Evolutionary conservation across 345 rosid species (phyloP).

Genomic region (Pistacia atlantica): DNA sequence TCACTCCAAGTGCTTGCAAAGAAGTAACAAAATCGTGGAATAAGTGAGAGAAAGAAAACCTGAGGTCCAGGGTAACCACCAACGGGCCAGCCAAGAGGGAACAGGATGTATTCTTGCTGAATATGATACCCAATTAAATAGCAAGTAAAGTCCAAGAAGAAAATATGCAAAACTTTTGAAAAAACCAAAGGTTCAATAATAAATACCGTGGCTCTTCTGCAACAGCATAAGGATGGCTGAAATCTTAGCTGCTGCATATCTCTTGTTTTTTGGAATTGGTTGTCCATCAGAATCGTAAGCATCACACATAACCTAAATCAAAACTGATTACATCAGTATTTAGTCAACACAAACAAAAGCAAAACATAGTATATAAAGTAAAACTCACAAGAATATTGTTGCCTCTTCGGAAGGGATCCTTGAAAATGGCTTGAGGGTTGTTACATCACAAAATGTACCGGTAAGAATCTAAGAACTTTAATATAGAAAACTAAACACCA

Average conservation of each 20-base stretch:
- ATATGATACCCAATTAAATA: constrained; percentile 59
- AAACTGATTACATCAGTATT: neutral
- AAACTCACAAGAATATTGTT: constrained; percentile 79
- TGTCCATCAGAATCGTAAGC: constrained; percentile 89
- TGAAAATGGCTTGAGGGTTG: constrained; percentile 96
- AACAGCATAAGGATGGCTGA: constrained; percentile 63
- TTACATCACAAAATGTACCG: constrained; percentile 1
- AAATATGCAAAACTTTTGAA: neutral
- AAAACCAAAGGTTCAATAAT: neutral
- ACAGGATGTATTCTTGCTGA: constrained; percentile 88
- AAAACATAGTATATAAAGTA: constrained; percentile 9
- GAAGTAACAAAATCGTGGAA: neutral
- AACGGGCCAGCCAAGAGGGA: constrained; percentile 92
- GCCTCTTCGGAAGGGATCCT: constrained; percentile 88
- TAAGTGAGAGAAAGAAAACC: constrained; percentile 32
- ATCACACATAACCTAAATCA: constrained; percentile 87
- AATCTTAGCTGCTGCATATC: constrained; percentile 75
- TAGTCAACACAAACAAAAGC: neutral
- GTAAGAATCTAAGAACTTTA: too few species aligned
- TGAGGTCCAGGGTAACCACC: constrained; percentile 96
- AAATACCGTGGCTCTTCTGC: constrained; percentile 74
- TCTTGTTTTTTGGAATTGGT: constrained; percentile 89
- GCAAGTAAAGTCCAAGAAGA: neutral
- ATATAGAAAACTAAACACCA: too few species aligned
- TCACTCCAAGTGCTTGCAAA: too few species aligned